Base-by-base conservation (phyloP, 257 asterid species). In the Solanum medicagineum region DNA sequence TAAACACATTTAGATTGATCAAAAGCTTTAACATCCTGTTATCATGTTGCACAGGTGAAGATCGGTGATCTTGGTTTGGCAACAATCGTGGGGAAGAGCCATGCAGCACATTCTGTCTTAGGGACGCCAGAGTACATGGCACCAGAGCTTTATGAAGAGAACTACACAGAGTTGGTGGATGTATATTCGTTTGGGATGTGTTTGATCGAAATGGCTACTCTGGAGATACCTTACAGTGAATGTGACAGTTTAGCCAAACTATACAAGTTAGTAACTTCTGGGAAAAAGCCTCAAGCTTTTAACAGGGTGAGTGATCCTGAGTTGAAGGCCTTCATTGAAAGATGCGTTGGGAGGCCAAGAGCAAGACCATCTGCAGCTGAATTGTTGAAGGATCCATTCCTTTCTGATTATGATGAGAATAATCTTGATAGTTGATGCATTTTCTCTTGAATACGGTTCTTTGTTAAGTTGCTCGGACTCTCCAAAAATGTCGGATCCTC, bases 81-180 rank as follows among this genome's bases (percentile, higher is more conserved):
- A 80, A 42, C 87, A 47, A 84, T 87, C 17, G 89, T 87, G 29
- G 89, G 89, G 80, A 87, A 87, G 69, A 87, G 83, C 84, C 89
- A 84, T 36, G 87, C 87, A 17, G 87, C 89, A 16, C 87, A 87
- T 80, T 65, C 87, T 19, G 45, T 87, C 55, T 13, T 87, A 45
- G 87, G 89, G 4, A 87, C 89, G 14, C 87, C 87, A 8, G 87
- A 87, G 80, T 87, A 84, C 19, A 87, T 87, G 89, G 89, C 89
- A n/a, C 89, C 89, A 54, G 87, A 87, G 81, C 89, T 87, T 32
- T 87, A 87, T 32, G 89, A 87, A 51, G 89, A 87, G 85, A 79
- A 87, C 79, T 84, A 87, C 83, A 87, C 87, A 20, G 89, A 87
- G 79, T 70, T 87, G 42, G 87, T 87, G 55, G 89, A 87, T 20